Conservation (phyloP, 1,139 yeast species). For the Meyerozyma guilliermondii region DNA sequence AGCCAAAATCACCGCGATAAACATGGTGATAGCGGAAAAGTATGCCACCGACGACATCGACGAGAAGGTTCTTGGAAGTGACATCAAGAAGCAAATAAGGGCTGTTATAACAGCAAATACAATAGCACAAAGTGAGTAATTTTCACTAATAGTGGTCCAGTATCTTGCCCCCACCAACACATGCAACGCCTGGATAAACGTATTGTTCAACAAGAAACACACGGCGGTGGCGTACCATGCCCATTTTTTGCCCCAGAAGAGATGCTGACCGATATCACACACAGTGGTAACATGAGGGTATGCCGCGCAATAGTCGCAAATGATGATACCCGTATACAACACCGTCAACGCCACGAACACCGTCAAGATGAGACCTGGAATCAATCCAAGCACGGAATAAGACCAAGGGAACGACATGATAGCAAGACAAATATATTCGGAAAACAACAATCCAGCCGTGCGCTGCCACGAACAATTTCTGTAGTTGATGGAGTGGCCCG, state of each 20-base stretch:
- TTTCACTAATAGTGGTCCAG: slow-evolving; percentile 47
- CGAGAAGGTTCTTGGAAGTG: slow-evolving; percentile 54
- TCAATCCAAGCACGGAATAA: slow-evolving; percentile 52
- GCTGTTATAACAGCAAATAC: slow-evolving; percentile 46
- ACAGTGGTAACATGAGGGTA: slow-evolving; percentile 49
- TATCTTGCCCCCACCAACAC: slow-evolving; percentile 58
- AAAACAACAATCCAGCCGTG: slow-evolving; percentile 53
- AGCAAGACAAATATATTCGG: slow-evolving; percentile 59
- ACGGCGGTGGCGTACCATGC: slow-evolving; percentile 57
- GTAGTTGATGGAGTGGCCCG: slow-evolving; percentile 37
- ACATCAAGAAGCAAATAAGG: slow-evolving; percentile 42
- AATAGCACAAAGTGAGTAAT: slow-evolving; percentile 47
- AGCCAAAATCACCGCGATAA: slow-evolving; percentile 48
- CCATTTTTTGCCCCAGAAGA: slow-evolving; percentile 46
- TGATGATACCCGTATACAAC: slow-evolving; percentile 49
- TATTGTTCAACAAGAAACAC: slow-evolving; percentile 51
- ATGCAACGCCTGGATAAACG: slow-evolving; percentile 54
- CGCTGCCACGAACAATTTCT: slow-evolving; percentile 53
- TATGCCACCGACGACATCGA: slow-evolving; percentile 46
- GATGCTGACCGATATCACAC: slow-evolving; percentile 56
- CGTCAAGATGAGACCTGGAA: slow-evolving; percentile 55
- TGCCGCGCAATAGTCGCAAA: slow-evolving; percentile 50
- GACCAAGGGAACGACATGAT: slow-evolving; percentile 65
- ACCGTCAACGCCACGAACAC: slow-evolving; percentile 46
- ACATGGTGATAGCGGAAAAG: slow-evolving; percentile 53